These are phyloP conservation scores for Aspergillus oerlinghausenensis DNA, from an alignment of 2,329 filamentous ascomycete genomes.

Conservation along the genomic window DNA sequence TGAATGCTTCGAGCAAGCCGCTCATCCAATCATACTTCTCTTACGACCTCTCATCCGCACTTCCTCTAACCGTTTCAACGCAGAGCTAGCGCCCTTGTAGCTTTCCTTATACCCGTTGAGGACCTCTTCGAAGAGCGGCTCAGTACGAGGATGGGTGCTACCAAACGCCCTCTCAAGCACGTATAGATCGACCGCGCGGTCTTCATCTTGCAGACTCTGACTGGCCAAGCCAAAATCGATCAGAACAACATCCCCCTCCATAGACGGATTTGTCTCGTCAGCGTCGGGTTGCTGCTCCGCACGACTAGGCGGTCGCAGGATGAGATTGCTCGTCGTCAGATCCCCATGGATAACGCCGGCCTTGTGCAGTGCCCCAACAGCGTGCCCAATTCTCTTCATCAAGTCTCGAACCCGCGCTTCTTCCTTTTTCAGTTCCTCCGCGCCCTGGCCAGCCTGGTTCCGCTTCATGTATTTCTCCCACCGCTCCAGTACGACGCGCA, in stretches of 20 bases:
- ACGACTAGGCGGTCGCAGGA: conserved; percentile 55
- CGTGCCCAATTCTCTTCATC: conserved; percentile 65
- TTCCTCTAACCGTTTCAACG: conserved; percentile 80
- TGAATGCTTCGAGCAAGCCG: conserved; percentile 5
- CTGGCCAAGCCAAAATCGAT: conserved; percentile 93
- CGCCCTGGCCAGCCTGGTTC: conserved; percentile 27
- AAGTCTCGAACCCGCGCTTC: conserved; percentile 55
- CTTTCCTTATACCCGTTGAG: conserved; percentile 68
- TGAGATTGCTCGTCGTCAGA: conserved; percentile 95
- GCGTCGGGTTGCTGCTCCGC: conserved; percentile 13
- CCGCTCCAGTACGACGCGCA: conserved; percentile 65
- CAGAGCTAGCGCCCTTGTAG: conserved; percentile 69
- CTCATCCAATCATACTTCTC: conserved; percentile 89
- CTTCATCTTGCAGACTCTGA: conserved; percentile 78
- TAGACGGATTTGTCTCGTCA: conserved; percentile 20
- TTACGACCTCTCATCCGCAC: conserved; percentile 92
- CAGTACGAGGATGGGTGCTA: conserved; percentile 85
- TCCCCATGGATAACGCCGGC: conserved; percentile 91
- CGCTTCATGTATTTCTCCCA: conserved; percentile 54
- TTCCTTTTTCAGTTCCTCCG: conserved; percentile 31
- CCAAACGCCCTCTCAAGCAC: conserved; percentile 92
- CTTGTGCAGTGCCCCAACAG: conserved; percentile 72
- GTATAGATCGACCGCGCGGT: conserved; percentile 92
- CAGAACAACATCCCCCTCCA: conserved; percentile 73
- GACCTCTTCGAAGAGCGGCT: conserved; percentile 69